These are phyloP conservation scores for Boehmeria nivea DNA, from an alignment of 306 rosid genomes.

Conservation along the genomic window DNA sequence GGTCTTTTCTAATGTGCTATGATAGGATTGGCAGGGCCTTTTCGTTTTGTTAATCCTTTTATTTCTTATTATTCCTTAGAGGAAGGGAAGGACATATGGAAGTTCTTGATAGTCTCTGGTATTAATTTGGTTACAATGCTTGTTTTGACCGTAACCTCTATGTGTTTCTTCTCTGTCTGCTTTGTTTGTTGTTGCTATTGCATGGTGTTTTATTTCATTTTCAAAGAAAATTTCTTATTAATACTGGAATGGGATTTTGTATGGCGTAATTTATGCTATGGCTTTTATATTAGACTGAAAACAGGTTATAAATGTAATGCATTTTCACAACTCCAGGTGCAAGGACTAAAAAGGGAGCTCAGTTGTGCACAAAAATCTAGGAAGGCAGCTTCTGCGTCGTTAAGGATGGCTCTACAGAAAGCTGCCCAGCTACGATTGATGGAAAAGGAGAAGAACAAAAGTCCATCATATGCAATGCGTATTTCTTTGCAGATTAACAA, in stretches of 20 bases:
- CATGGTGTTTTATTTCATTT: neutral
- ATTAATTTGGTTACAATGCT: no score
- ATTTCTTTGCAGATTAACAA: slow-evolving; percentile 83
- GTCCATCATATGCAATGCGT: slow-evolving; percentile 98
- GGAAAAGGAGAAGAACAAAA: slow-evolving; percentile 96
- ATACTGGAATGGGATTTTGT: neutral
- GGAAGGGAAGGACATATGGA: no score
- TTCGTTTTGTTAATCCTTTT: no score
- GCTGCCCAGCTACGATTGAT: slow-evolving; percentile 83
- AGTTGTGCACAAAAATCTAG: slow-evolving; percentile 68
- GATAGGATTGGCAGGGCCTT: no score
- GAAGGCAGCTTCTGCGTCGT: slow-evolving; percentile 77
- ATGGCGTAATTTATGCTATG: slow-evolving; percentile 1
- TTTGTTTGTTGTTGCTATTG: neutral
- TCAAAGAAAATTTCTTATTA: no score
- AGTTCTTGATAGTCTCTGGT: no score
- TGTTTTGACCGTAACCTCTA: neutral
- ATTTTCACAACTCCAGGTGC: slow-evolving; percentile 57
- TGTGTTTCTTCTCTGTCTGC: neutral
- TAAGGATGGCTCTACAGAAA: slow-evolving; percentile 78
- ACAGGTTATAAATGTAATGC: no score
- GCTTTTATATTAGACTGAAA: neutral
- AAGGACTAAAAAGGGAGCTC: slow-evolving; percentile 83
- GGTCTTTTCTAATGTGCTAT: no score
- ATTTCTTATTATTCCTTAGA: no score